These are phyloP conservation scores for Coriolopsis trogii DNA, from an alignment of 1,284 basidiomycete species.

Conservation along the genomic window DNA sequence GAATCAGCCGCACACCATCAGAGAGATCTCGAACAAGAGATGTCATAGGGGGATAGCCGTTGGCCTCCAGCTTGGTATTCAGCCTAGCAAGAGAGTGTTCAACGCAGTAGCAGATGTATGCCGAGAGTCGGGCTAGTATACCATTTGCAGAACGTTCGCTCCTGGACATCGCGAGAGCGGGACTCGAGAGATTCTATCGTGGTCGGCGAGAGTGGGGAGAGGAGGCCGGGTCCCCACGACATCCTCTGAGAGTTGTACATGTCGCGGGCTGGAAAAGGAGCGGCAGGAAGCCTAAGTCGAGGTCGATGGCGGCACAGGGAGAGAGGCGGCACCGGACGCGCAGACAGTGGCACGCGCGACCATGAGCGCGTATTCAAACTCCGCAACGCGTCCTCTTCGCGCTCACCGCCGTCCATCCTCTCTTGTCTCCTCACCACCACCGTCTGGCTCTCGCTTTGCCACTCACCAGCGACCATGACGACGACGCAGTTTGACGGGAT, in stretches of 20 bases:
- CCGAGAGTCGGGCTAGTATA: constrained; percentile 30
- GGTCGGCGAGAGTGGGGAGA: constrained; percentile 23
- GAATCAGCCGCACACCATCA: constrained; percentile 94
- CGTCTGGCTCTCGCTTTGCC: constrained; percentile 13
- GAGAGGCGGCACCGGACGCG: constrained; percentile 10
- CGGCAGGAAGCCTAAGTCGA: constrained; percentile 2
- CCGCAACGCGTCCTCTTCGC: constrained; percentile 35
- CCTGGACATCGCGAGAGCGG: constrained; percentile 69
- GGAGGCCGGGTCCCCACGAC: constrained; percentile 18
- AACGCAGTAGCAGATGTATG: constrained; percentile 6
- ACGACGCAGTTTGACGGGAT: constrained; percentile 84
- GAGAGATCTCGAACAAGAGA: constrained; percentile 91
- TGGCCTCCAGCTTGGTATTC: constrained; percentile 90
- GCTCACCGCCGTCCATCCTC: constrained; percentile 8
- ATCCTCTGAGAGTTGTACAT: too few species aligned
- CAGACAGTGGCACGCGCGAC: constrained; percentile 19
- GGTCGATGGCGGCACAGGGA: constrained; percentile 9
- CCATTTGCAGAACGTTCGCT: constrained; percentile 89
- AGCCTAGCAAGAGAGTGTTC: constrained; percentile 57
- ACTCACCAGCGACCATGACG: constrained; percentile 42
- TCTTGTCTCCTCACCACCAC: constrained; percentile 22
- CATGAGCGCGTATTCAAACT: constrained; percentile 33
- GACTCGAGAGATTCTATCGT: constrained; percentile 61
- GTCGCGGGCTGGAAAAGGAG: too few species aligned
- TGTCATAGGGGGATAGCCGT: constrained; percentile 88